Conservation (phyloP, 1,284 basidiomycete species). For the Acaromyces ingoldii region DNA sequence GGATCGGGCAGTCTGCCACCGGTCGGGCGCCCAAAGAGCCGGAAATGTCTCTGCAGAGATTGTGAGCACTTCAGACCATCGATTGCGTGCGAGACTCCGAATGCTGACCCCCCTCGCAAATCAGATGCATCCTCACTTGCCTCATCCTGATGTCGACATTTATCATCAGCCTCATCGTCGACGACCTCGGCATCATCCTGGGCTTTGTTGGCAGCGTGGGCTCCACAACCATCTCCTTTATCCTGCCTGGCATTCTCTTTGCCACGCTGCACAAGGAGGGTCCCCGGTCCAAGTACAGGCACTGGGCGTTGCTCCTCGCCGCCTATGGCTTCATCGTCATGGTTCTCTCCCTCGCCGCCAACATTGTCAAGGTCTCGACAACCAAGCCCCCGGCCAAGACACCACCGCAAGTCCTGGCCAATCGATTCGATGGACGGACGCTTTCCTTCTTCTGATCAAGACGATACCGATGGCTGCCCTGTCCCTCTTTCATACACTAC, state of each 20-base stretch:
- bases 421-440: too few species aligned
- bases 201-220: conserved; percentile 96
- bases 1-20: not conserved
- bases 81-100: too few species aligned
- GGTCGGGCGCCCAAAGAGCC: not conserved
- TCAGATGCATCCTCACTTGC: conserved; percentile 38
- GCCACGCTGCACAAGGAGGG: conserved; percentile 22
- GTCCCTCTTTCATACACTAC: too few species aligned
- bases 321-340: conserved; percentile 33
- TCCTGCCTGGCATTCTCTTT: conserved; percentile 64
- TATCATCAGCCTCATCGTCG: conserved; percentile 36
- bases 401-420: too few species aligned
- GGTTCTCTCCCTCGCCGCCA: conserved; percentile 32
- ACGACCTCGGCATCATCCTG: conserved; percentile 47
- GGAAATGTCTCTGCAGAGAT: conserved; percentile 14
- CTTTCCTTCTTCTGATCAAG: too few species aligned
- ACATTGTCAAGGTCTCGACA: conserved; percentile 27
- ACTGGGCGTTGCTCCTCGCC: conserved; percentile 19
- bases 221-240: conserved; percentile 92
- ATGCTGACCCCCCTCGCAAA: conserved; percentile 2
- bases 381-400: not conserved
- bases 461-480: too few species aligned
- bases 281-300: conserved; percentile 15
- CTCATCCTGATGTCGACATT: conserved; percentile 38
- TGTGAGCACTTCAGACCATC: too few species aligned